Percentiles rank a stretch among this genome's conserved stretches.
phyloP scores from a whole-genome alignment of 768 basidiomycete species.

The Boletus sp. region DNA sequence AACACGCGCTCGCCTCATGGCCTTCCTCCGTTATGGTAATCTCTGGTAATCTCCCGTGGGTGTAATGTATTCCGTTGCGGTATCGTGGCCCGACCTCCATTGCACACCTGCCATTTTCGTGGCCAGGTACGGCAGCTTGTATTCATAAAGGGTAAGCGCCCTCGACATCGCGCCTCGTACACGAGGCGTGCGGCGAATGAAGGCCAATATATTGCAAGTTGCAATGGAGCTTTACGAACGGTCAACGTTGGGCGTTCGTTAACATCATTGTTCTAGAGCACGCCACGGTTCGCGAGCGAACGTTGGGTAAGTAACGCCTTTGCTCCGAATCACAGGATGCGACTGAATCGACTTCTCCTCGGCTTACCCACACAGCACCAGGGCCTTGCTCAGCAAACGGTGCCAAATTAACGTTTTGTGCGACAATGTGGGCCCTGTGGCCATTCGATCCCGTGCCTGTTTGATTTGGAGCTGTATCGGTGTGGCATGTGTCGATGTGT shows the following conservation, averaged over 20 bases:
- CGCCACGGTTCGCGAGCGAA: background rate
- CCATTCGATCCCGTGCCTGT: background rate
- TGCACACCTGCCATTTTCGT: slow-evolving; percentile 5
- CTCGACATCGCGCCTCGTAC: background rate
- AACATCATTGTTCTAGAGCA: background rate
- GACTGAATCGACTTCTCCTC: slow-evolving; percentile 9
- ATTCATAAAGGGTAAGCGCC: background rate
- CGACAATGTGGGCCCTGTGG: background rate
- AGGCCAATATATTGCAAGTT: background rate
- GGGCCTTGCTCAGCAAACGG: background rate
- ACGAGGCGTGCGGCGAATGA: background rate
- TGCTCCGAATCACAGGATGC: slow-evolving; percentile 8
- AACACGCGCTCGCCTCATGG: slow-evolving; percentile 33
- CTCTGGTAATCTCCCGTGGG: slow-evolving; percentile 16
- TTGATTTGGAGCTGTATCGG: slow-evolving; percentile 1
- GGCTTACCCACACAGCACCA: slow-evolving; percentile 10
- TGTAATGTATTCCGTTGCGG: slow-evolving; percentile 4
- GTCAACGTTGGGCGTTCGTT: background rate
- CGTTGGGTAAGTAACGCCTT: background rate
- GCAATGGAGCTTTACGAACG: slow-evolving; percentile 5
- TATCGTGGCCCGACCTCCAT: slow-evolving; percentile 17
- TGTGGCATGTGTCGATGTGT: background rate
- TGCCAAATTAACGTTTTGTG: background rate
- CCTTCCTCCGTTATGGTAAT: slow-evolving; percentile 3
- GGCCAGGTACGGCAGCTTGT: slow-evolving; percentile 9